These are phyloP conservation scores for Populus hybrid DNA, from an alignment of 441 rosid genomes.

Conservation along the genomic window DNA sequence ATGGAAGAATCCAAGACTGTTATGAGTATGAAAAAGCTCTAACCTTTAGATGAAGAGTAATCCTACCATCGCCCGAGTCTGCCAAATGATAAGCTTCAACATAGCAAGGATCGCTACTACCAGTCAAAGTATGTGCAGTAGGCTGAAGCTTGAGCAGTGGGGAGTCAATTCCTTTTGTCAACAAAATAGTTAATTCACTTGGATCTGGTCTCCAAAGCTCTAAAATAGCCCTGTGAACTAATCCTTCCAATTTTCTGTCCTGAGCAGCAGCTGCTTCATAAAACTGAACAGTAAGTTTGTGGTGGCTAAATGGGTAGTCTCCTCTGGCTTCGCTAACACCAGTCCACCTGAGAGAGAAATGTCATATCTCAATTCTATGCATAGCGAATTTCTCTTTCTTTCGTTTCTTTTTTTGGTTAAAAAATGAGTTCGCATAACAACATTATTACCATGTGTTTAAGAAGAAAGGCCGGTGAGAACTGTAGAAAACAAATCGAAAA, in stretches of 20 bases:
- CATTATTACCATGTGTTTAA: not conserved
- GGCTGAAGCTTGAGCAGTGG: conserved; percentile 80
- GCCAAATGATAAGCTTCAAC: conserved; percentile 97
- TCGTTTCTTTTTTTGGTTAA: not conserved
- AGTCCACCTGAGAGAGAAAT: conserved; percentile 74
- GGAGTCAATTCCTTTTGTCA: conserved; percentile 77
- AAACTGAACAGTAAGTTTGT: conserved; percentile 96
- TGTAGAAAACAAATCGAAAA: not conserved
- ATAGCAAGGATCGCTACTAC: conserved; percentile 98
- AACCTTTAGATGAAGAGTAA: conserved; percentile 93
- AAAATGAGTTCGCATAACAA: not conserved
- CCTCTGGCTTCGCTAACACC: conserved; percentile 97
- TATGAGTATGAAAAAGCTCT: conserved; percentile 2
- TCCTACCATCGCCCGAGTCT: conserved; percentile 93
- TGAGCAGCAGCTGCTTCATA: conserved; percentile 98
- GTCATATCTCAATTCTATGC: not conserved
- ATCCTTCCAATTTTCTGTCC: conserved; percentile 93
- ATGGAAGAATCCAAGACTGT: not conserved
- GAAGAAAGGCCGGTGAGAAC: not conserved
- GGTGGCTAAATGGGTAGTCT: conserved; percentile 99
- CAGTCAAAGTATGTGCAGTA: conserved; percentile 77
- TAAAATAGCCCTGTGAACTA: conserved; percentile 95
- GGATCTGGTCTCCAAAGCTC: conserved; percentile 99
- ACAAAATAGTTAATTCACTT: conserved; percentile 75
- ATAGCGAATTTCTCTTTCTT: not conserved